Evolutionary conservation across 2,329 filamentous ascomycete species (phyloP).

Genomic region (Colletotrichum siamense): DNA sequence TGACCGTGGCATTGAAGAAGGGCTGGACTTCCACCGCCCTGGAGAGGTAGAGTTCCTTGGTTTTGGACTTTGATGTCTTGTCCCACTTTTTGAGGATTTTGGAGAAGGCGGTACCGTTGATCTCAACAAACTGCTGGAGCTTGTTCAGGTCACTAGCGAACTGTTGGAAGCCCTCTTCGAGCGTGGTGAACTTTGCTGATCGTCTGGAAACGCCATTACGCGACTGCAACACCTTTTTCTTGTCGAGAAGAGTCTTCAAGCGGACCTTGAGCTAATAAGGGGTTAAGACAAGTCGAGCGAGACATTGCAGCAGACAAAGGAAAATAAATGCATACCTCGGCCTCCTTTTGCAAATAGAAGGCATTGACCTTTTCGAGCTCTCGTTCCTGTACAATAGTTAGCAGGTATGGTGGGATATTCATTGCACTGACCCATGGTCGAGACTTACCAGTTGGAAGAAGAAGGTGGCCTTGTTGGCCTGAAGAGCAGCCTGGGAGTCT

Average conservation of each 20-base stretch:
- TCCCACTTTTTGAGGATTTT: slow-evolving; percentile 99
- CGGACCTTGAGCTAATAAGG: slow-evolving; percentile 81
- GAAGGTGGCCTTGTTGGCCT: slow-evolving; percentile 98
- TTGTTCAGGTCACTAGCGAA: slow-evolving; percentile 98
- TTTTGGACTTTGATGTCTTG: slow-evolving; percentile 98
- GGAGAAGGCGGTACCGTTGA: slow-evolving; percentile 96
- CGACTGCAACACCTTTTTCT: slow-evolving; percentile 90
- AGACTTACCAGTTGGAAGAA: slow-evolving; percentile 90
- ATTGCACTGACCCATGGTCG: slow-evolving; percentile 18
- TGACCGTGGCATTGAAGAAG: slow-evolving; percentile 96
- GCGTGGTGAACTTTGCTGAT: slow-evolving; percentile 90
- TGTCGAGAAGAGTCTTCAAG: slow-evolving; percentile 89
- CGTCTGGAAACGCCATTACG: slow-evolving; percentile 76
- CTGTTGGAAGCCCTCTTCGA: slow-evolving; percentile 96
- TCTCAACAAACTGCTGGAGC: slow-evolving; percentile 96
- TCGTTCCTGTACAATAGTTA: slow-evolving; percentile 74
- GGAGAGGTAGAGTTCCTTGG: slow-evolving; percentile 96
- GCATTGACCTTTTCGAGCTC: slow-evolving; percentile 98
- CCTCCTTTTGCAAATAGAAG: slow-evolving; percentile 97
- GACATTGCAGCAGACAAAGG: neutral
- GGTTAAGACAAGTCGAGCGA: neutral
- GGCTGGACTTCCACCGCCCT: slow-evolving; percentile 96
- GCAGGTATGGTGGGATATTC: slow-evolving; percentile 31
- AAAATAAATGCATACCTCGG: slow-evolving; percentile 69
- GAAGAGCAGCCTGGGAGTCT: slow-evolving; percentile 87